A percentile compares a stretch with the other conserved stretches of the same genome.
These are phyloP conservation scores for Amanita thiersii DNA, from an alignment of 768 basidiomycete species.

Conservation along the genomic window DNA sequence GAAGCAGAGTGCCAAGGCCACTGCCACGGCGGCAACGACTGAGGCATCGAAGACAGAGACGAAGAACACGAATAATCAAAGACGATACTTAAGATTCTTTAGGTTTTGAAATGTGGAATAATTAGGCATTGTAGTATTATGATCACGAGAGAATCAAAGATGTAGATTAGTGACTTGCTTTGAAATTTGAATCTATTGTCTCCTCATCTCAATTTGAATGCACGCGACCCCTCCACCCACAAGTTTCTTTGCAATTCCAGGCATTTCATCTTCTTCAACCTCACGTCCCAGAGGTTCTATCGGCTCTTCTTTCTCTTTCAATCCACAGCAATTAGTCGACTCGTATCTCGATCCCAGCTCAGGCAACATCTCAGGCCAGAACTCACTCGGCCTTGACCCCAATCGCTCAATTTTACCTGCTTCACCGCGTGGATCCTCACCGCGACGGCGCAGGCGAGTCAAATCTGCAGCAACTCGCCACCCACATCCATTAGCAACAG, in stretches of 20 bases:
- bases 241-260: slow-evolving; percentile 35
- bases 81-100: too few relatives aligned
- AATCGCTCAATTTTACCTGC: slow-evolving; percentile 71
- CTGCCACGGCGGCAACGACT: neutral
- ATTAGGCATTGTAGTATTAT: too few relatives aligned
- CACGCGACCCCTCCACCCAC: slow-evolving; percentile 43
- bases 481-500: slow-evolving; percentile 70
- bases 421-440: slow-evolving; percentile 65
- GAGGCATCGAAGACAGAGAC: neutral
- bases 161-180: neutral
- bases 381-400: slow-evolving; percentile 63
- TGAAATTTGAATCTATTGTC: neutral
- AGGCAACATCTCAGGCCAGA: slow-evolving; percentile 47
- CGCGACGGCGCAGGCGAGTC: slow-evolving; percentile 43
- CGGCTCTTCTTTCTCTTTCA: slow-evolving; percentile 78
- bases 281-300: slow-evolving; percentile 63
- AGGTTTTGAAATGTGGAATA: too few relatives aligned
- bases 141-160: too few relatives aligned
- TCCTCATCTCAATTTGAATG: slow-evolving; percentile 15
- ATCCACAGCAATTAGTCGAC: slow-evolving; percentile 67
- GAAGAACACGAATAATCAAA: too few relatives aligned
- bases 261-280: slow-evolving; percentile 43
- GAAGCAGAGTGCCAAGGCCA: neutral
- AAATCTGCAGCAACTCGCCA: slow-evolving; percentile 42
- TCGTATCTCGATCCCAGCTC: slow-evolving; percentile 61